A percentile compares a stretch with the other conserved stretches of the same genome.
Evolutionary conservation across 2,329 filamentous ascomycete species (phyloP).

Genomic region (Beauveria pseudobassiana): DNA sequence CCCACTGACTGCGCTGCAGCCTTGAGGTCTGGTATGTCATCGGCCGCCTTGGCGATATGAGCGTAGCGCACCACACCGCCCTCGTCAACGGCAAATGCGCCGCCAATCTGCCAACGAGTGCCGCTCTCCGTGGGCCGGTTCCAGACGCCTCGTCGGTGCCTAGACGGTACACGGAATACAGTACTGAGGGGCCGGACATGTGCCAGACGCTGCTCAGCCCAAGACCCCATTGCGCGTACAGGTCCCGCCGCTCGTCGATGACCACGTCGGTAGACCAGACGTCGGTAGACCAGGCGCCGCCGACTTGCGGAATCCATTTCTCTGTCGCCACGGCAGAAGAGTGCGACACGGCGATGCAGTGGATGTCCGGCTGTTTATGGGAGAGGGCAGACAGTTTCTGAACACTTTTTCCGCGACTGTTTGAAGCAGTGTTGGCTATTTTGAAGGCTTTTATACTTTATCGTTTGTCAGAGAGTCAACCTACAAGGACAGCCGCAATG

Average conservation of each 20-base stretch:
- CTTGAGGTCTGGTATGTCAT: constrained; percentile 25
- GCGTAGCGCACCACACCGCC: constrained; percentile 24
- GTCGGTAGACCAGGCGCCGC: constrained; percentile 48
- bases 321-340: constrained; percentile 45
- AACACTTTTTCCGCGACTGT: constrained; percentile 64
- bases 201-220: constrained; percentile 55
- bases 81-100: constrained; percentile 47
- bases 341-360: constrained; percentile 58
- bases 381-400: constrained; percentile 44
- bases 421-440: background rate
- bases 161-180: constrained; percentile 51
- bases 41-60: constrained; percentile 23
- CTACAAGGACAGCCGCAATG: constrained; percentile 70
- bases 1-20: constrained; percentile 22
- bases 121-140: constrained; percentile 59
- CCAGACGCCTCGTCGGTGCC: constrained; percentile 57
- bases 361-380: constrained; percentile 37
- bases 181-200: constrained; percentile 47
- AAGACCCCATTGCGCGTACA: constrained; percentile 61
- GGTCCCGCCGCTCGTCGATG: constrained; percentile 50
- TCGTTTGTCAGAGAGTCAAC: constrained; percentile 14
- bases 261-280: constrained; percentile 53
- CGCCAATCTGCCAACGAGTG: constrained; percentile 60
- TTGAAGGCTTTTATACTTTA: background rate
- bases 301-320: constrained; percentile 48